These are phyloP conservation scores for Cercospora zeina DNA, from an alignment of 2,329 filamentous ascomycete species.

Conservation along the genomic window DNA sequence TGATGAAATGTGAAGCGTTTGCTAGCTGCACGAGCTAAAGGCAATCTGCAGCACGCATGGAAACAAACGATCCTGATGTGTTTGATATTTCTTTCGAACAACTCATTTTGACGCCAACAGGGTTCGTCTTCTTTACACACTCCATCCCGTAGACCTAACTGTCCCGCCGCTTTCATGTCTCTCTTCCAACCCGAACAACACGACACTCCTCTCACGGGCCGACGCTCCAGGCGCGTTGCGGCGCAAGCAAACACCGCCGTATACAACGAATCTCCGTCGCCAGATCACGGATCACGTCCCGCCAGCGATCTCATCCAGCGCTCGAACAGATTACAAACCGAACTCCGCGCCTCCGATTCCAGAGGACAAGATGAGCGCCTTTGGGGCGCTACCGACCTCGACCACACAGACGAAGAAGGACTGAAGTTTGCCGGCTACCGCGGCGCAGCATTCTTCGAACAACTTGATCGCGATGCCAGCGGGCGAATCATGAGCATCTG, in stretches of 20 bases:
- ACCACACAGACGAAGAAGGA: background rate
- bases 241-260: background rate
- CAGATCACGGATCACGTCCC: background rate
- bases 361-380: background rate
- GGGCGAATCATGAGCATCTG: slow-evolving; percentile 5
- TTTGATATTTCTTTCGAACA: background rate
- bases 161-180: background rate
- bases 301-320: background rate
- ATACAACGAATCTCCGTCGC: background rate
- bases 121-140: background rate
- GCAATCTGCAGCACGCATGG: background rate
- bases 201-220: background rate
- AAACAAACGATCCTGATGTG: background rate
- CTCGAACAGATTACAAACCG: slow-evolving; percentile 3
- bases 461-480: background rate
- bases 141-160: background rate
- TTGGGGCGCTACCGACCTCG: background rate
- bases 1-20: background rate
- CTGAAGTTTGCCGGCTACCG: slow-evolving; percentile 14
- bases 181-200: background rate
- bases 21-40: slow-evolving; percentile 7
- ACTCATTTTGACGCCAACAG: background rate
- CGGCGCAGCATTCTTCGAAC: background rate
- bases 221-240: slow-evolving; percentile 1
- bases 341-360: slow-evolving; percentile 6